Evolutionary conservation across 2,329 filamentous ascomycete genomes (phyloP).

Genomic region (Aspergillus intermedius): DNA sequence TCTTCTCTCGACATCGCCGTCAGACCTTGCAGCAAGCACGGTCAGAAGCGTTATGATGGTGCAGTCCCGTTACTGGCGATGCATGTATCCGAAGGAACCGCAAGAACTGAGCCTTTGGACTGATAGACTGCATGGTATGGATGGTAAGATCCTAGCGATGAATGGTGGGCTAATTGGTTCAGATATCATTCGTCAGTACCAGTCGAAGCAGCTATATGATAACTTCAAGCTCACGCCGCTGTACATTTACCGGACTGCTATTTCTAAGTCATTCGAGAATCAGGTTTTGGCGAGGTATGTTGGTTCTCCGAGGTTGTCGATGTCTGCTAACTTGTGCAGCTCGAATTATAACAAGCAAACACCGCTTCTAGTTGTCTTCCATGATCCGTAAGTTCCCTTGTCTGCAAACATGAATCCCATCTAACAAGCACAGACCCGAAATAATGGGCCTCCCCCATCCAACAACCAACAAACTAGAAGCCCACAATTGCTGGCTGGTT

Average conservation of each 20-base stretch:
- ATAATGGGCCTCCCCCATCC: slow-evolving; percentile 61
- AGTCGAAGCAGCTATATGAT: slow-evolving; percentile 64
- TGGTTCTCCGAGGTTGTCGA: not conserved
- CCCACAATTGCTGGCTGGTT: slow-evolving; percentile 86
- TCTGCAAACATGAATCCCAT: not conserved
- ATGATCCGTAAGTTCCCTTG: slow-evolving; percentile 65
- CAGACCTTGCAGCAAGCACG: slow-evolving; percentile 48
- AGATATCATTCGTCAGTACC: slow-evolving; percentile 72
- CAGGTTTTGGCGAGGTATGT: slow-evolving; percentile 73
- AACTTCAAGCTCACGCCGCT: slow-evolving; percentile 73
- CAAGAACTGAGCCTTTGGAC: slow-evolving; percentile 23
- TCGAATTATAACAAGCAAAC: slow-evolving; percentile 59
- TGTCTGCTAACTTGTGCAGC: slow-evolving; percentile 27
- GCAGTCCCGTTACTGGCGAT: slow-evolving; percentile 73
- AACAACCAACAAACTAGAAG: slow-evolving; percentile 65
- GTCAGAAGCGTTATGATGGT: slow-evolving; percentile 53
- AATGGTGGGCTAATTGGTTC: slow-evolving; percentile 5
- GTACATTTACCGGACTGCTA: slow-evolving; percentile 65
- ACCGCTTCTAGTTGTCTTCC: slow-evolving; percentile 76
- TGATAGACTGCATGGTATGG: slow-evolving; percentile 57
- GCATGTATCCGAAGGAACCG: slow-evolving; percentile 62
- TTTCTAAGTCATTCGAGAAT: slow-evolving; percentile 74
- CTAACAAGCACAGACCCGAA: slow-evolving; percentile 51
- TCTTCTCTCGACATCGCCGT: slow-evolving; percentile 43
- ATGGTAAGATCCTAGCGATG: not conserved